phyloP scores from a whole-genome alignment of 1,284 basidiomycete species.

The Tilletia setariae region DNA sequence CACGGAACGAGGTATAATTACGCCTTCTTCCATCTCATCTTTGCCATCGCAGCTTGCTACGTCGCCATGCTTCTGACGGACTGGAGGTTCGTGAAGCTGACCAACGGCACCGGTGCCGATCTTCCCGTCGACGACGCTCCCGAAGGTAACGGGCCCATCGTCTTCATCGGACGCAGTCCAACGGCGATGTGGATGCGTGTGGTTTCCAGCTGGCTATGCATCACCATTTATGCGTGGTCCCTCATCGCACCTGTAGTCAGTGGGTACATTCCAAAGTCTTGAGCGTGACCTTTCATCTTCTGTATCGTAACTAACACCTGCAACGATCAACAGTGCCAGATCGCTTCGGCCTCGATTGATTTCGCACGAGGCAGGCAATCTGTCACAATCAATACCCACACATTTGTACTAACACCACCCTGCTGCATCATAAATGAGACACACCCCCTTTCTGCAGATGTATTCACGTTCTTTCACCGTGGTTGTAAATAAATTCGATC shows the following conservation, averaged over 20 bases:
- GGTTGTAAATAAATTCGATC: too few relatives aligned
- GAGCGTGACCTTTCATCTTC: too few relatives aligned
- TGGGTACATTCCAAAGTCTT: slow-evolving; percentile 60
- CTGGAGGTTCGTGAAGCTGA: slow-evolving; percentile 62
- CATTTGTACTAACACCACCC: too few relatives aligned
- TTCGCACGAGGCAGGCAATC: too few relatives aligned
- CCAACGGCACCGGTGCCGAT: slow-evolving; percentile 32
- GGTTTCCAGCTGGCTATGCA: slow-evolving; percentile 80
- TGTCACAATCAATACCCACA: too few relatives aligned
- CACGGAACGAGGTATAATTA: slow-evolving; percentile 98
- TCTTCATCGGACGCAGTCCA: slow-evolving; percentile 90
- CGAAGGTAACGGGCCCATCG: slow-evolving; percentile 58
- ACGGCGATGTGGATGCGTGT: slow-evolving; percentile 99
- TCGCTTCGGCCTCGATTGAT: too few relatives aligned
- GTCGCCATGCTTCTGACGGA: slow-evolving; percentile 97
- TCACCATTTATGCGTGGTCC: slow-evolving; percentile 44
- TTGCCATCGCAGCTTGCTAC: slow-evolving; percentile 94
- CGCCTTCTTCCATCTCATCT: slow-evolving; percentile 97
- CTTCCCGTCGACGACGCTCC: slow-evolving; percentile 61
- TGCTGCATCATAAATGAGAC: too few relatives aligned
- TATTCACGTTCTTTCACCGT: too few relatives aligned
- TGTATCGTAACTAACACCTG: too few relatives aligned
- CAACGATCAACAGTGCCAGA: too few relatives aligned
- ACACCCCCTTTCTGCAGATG: too few relatives aligned
- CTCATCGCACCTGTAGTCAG: slow-evolving; percentile 77